A percentile compares a stretch with the other conserved stretches of the same genome.
Evolutionary conservation across 257 asterid species (phyloP).

Genomic region (Solanum chiquidenum): DNA sequence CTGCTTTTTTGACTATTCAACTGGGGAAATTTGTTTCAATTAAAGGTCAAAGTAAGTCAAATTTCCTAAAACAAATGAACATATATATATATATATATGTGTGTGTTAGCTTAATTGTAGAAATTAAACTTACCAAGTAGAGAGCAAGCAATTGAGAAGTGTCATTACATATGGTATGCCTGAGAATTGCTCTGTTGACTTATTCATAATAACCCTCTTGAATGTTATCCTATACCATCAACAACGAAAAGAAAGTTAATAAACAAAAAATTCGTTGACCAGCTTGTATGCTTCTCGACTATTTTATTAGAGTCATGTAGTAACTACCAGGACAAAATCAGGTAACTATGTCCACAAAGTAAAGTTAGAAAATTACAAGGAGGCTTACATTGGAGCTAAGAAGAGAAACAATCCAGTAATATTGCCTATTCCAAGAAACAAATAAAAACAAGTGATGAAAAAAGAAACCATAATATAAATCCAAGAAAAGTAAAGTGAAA

Average conservation of each 20-base stretch:
- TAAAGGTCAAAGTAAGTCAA: not conserved
- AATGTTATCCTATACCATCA: constrained; percentile 34
- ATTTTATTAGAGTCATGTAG: not conserved
- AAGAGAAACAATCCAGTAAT: constrained; percentile 68
- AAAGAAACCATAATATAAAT: not conserved
- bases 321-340: not conserved
- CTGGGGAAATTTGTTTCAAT: not conserved
- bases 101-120: not conserved
- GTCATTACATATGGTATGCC: constrained; percentile 63
- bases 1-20: not conserved
- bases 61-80: not conserved
- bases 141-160: constrained; percentile 52
- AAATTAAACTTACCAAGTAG: constrained; percentile 30
- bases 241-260: not conserved
- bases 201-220: constrained; percentile 40
- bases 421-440: constrained; percentile 39
- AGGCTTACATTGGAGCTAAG: constrained; percentile 61
- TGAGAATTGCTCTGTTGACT: constrained; percentile 58
- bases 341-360: not conserved
- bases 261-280: not conserved
- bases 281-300: not conserved
- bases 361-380: not conserved
- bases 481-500: not conserved
- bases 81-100: too few relatives aligned
- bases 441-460: not conserved